Conservation (phyloP, 805 yeast genomes). For the Naumovozyma castellii region DNA sequence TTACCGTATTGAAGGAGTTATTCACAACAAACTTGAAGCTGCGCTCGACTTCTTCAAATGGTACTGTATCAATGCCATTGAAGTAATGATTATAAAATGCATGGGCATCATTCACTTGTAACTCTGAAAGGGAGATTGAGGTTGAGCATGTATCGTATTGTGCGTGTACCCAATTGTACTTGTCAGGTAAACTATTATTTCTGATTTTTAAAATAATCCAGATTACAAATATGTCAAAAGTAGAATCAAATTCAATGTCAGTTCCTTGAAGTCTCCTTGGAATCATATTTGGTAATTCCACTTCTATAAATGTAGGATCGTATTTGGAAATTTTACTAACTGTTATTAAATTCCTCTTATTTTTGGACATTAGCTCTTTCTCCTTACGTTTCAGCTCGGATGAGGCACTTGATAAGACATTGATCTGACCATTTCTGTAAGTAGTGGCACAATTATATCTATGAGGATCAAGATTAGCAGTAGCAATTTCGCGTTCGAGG, state of each 20-base stretch:
- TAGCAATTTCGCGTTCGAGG: too few relatives aligned
- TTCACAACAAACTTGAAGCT: too few relatives aligned
- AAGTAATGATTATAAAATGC: constrained; percentile 9
- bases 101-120: constrained; percentile 1
- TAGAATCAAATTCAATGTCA: constrained; percentile 36
- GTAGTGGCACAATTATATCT: constrained; percentile 29
- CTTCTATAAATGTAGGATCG: constrained; percentile 40
- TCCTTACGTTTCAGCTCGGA: constrained; percentile 41
- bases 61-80: not conserved
- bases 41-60: too few relatives aligned
- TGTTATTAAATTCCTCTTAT: constrained; percentile 38
- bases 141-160: constrained; percentile 4
- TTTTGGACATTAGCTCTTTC: constrained; percentile 36
- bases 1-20: not conserved
- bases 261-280: constrained; percentile 25
- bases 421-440: constrained; percentile 44
- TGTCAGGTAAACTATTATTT: constrained; percentile 7
- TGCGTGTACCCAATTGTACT: constrained; percentile 14
- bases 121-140: not conserved
- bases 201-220: constrained; percentile 16
- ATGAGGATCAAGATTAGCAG: too few relatives aligned
- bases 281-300: constrained; percentile 43
- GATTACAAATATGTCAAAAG: constrained; percentile 39
- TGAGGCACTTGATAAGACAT: constrained; percentile 37
- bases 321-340: constrained; percentile 43